Conservation (phyloP, 1,284 basidiomycete genomes). For the Waitea zeae region DNA sequence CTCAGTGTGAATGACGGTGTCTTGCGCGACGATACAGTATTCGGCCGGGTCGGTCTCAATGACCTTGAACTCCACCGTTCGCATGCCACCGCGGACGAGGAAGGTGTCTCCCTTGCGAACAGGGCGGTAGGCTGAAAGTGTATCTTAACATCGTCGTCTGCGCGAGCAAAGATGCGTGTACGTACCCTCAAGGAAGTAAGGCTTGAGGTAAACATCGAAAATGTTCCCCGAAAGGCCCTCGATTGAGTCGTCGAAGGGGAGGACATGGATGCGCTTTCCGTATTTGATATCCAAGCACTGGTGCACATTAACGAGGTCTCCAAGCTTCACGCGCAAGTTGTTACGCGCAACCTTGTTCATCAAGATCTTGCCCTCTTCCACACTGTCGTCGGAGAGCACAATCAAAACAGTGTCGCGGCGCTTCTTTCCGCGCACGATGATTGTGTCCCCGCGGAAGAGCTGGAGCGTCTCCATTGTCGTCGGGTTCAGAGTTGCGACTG, state of each 20-base stretch:
- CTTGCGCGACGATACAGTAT: constrained; percentile 94
- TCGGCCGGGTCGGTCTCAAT: constrained; percentile 91
- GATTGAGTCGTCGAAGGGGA: constrained; percentile 97
- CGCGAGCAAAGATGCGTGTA: background rate
- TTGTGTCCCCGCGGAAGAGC: constrained; percentile 90
- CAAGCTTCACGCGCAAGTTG: constrained; percentile 95
- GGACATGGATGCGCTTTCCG: constrained; percentile 92
- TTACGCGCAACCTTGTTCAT: constrained; percentile 99
- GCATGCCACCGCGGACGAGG: constrained; percentile 94
- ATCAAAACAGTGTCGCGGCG: constrained; percentile 92
- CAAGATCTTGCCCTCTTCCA: constrained; percentile 95
- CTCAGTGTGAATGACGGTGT: constrained; percentile 95
- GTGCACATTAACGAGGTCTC: constrained; percentile 91
- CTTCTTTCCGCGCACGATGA: constrained; percentile 90
- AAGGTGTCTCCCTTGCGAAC: constrained; percentile 97
- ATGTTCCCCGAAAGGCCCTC: constrained; percentile 97
- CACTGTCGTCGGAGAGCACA: constrained; percentile 86
- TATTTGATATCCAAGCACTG: constrained; percentile 98
- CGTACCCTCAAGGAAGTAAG: constrained; percentile 95
- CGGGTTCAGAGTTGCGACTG: constrained; percentile 88
- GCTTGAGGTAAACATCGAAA: constrained; percentile 97
- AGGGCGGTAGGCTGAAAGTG: constrained; percentile 75
- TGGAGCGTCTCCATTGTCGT: constrained; percentile 92
- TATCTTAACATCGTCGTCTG: background rate
- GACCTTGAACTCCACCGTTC: constrained; percentile 98